Conservation (phyloP, 2,329 filamentous ascomycete species). For the Oidium heveae region DNA sequence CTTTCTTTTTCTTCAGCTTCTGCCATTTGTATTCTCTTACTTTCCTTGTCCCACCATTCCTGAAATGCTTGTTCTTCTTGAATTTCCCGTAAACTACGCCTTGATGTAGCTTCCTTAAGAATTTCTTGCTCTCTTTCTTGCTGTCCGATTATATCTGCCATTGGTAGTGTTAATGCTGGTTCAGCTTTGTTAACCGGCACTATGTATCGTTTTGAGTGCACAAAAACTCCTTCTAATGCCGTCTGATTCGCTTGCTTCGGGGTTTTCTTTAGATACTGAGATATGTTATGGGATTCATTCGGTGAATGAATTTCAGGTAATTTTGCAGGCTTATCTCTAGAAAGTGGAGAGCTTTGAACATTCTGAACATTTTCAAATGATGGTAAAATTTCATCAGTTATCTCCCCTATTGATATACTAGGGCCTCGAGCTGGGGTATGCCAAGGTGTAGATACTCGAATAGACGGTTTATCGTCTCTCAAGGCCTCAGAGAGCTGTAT, state of each 20-base stretch:
- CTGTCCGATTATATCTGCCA: constrained; percentile 72
- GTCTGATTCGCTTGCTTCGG: constrained; percentile 7
- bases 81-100: constrained; percentile 77
- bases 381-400: constrained; percentile 15
- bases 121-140: constrained; percentile 66
- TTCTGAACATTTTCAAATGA: constrained; percentile 11
- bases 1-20: constrained; percentile 5
- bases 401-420: constrained; percentile 25
- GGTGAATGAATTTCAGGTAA: constrained; percentile 33
- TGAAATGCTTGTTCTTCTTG: constrained; percentile 94
- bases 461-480: constrained; percentile 15
- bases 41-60: constrained; percentile 86
- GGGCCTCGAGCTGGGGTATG: constrained; percentile 26
- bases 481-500: constrained; percentile 18
- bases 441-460: constrained; percentile 32
- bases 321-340: constrained; percentile 21
- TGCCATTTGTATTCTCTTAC: constrained; percentile 32
- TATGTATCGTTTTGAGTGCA: constrained; percentile 25
- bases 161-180: constrained; percentile 40
- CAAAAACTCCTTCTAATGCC: constrained; percentile 19
- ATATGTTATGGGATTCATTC: constrained; percentile 20
- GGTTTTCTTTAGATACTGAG: constrained; percentile 3
- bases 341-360: neutral
- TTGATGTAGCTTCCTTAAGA: constrained; percentile 62
- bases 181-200: constrained; percentile 32